phyloP scores from a whole-genome alignment of 768 basidiomycete genomes.

The Gloeostereum incarnatum region DNA sequence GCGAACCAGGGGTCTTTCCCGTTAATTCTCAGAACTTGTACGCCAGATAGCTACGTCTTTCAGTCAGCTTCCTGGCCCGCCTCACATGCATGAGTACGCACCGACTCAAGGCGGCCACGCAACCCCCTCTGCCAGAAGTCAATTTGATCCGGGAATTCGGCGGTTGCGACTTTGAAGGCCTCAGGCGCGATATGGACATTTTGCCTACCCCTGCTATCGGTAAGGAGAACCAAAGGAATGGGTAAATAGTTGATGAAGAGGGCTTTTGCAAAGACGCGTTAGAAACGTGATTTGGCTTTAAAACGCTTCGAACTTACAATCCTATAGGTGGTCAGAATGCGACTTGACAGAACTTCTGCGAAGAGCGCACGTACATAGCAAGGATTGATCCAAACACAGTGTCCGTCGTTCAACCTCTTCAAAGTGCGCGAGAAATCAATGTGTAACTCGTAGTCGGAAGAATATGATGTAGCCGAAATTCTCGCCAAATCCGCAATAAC shows the following conservation, averaged over 20 bases:
- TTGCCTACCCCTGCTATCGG: constrained; percentile 16
- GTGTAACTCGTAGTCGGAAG: constrained; percentile 25
- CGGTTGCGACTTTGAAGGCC: constrained; percentile 16
- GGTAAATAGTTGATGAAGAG: constrained; percentile 17
- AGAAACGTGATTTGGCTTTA: neutral
- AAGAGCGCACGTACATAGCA: constrained; percentile 22
- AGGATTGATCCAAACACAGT: constrained; percentile 24
- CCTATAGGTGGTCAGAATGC: constrained; percentile 1
- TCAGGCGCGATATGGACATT: constrained; percentile 26
- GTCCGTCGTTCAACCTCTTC: constrained; percentile 27
- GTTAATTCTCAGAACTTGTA: constrained; percentile 45
- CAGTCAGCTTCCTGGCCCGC: neutral
- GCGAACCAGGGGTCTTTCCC: constrained; percentile 39
- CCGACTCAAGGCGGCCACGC: constrained; percentile 32
- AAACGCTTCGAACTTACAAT: constrained; percentile 4
- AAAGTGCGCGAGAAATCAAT: constrained; percentile 24
- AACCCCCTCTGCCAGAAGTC: constrained; percentile 22
- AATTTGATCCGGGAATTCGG: constrained; percentile 21
- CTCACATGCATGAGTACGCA: constrained; percentile 12
- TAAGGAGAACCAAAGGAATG: constrained; percentile 21
- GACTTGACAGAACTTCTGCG: neutral
- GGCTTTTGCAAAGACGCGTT: constrained; percentile 1
- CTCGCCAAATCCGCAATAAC: constrained; percentile 23
- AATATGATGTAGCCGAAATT: constrained; percentile 19
- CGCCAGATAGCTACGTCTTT: constrained; percentile 26